Evolutionary conservation across 1,284 basidiomycete species (phyloP).

Genomic region (Agaricales sp.): DNA sequence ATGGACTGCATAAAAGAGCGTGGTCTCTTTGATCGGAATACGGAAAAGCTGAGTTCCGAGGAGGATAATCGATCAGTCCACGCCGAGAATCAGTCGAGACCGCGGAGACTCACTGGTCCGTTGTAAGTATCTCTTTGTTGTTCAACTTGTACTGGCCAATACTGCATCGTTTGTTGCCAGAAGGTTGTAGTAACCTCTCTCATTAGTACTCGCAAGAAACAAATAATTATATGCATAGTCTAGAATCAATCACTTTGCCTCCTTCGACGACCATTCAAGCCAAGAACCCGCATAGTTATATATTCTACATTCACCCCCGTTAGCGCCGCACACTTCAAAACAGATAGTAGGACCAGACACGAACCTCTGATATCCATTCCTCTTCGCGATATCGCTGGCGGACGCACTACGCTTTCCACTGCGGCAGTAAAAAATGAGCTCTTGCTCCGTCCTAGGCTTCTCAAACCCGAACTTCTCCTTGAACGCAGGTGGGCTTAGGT

Average conservation of each 20-base stretch:
- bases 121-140: no score
- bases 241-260: constrained; percentile 27
- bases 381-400: constrained; percentile 77
- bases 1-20: no score
- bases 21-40: no score
- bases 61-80: no score
- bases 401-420: constrained; percentile 80
- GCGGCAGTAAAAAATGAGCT: constrained; percentile 91
- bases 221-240: no score
- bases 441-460: constrained; percentile 71
- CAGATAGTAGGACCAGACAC: constrained; percentile 17
- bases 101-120: no score
- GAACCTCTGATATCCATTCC: constrained; percentile 81
- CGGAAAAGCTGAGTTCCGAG: no score
- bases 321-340: constrained; percentile 1
- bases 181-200: no score
- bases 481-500: constrained; percentile 52
- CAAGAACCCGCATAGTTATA: constrained; percentile 89
- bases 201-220: no score
- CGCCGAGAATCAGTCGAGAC: no score
- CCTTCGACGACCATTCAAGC: constrained; percentile 81
- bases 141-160: no score
- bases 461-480: constrained; percentile 71
- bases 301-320: constrained; percentile 52
- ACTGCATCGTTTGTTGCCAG: no score